A percentile compares a stretch with the other conserved stretches of the same genome.
Conservation (phyloP, 2,329 filamentous ascomycete species). For the Byssoonygena ceratinophila region DNA sequence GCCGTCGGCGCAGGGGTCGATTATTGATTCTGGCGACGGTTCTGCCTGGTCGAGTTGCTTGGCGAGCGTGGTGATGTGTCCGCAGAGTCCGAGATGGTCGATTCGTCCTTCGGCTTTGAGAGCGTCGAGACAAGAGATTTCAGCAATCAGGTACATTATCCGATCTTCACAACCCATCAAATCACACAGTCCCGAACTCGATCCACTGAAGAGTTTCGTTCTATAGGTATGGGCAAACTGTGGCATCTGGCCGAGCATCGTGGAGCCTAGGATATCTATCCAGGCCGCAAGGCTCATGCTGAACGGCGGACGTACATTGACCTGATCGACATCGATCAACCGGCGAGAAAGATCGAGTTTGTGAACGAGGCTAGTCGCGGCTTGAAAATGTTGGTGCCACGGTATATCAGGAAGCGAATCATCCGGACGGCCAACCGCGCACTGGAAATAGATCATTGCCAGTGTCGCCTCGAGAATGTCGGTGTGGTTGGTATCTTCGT, state of each 20-base stretch:
- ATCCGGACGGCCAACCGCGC: conserved; percentile 74
- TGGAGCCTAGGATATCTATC: conserved; percentile 94
- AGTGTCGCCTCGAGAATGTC: conserved; percentile 81
- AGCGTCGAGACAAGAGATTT: conserved; percentile 90
- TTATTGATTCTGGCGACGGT: conserved; percentile 50
- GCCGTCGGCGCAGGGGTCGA: conserved; percentile 50
- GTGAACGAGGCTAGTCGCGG: conserved; percentile 71
- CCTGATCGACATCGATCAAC: conserved; percentile 51
- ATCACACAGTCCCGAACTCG: conserved; percentile 67
- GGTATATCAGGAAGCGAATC: conserved; percentile 82
- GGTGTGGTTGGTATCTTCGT: conserved; percentile 66
- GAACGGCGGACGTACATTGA: conserved; percentile 62
- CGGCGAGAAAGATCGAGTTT: conserved; percentile 68
- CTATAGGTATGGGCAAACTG: conserved; percentile 91
- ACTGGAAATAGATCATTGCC: conserved; percentile 93
- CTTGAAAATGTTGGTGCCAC: conserved; percentile 96
- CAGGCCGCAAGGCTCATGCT: conserved; percentile 82
- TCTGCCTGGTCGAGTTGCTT: conserved; percentile 78
- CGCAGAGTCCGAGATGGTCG: conserved; percentile 75
- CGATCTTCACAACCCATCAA: conserved; percentile 96
- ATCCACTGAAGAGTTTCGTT: conserved; percentile 65
- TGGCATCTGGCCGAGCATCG: conserved; percentile 77
- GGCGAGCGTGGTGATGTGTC: conserved; percentile 78
- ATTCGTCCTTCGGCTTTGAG: conserved; percentile 68
- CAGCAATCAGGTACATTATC: conserved; percentile 95